These are phyloP conservation scores for Chrysosporium queenslandicum DNA, from an alignment of 2,329 filamentous ascomycete genomes.

Conservation along the genomic window DNA sequence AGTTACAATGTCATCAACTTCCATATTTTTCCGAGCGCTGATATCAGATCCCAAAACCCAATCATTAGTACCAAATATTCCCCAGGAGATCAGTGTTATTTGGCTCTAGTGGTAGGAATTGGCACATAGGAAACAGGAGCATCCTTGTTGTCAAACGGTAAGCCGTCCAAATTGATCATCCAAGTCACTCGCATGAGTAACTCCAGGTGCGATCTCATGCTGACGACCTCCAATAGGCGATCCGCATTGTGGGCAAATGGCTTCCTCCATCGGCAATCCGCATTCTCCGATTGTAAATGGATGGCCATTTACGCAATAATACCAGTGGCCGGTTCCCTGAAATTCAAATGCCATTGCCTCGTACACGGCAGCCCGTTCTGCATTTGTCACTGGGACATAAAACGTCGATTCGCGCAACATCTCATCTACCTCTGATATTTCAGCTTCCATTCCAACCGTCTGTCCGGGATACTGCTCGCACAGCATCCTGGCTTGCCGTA, in stretches of 20 bases:
- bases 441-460: conserved; percentile 32
- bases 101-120: too few relatives aligned
- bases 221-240: conserved; percentile 46
- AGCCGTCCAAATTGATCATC: conserved; percentile 7
- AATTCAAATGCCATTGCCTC: conserved; percentile 45
- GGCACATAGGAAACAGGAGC: neutral
- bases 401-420: conserved; percentile 42
- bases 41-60: neutral
- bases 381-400: conserved; percentile 41
- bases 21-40: neutral
- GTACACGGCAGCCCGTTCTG: conserved; percentile 45
- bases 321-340: conserved; percentile 38
- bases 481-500: neutral
- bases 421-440: conserved; percentile 40
- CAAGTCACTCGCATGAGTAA: conserved; percentile 25
- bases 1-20: neutral
- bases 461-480: conserved; percentile 17
- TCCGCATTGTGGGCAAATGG: conserved; percentile 54
- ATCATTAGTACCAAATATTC: neutral
- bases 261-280: conserved; percentile 53
- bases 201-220: conserved; percentile 45
- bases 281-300: conserved; percentile 56
- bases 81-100: too few relatives aligned
- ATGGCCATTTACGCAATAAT: conserved; percentile 33
- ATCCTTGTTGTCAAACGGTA: neutral